Evolutionary conservation across 305 asterid species (phyloP).

Genomic region (Andrographis paniculata): DNA sequence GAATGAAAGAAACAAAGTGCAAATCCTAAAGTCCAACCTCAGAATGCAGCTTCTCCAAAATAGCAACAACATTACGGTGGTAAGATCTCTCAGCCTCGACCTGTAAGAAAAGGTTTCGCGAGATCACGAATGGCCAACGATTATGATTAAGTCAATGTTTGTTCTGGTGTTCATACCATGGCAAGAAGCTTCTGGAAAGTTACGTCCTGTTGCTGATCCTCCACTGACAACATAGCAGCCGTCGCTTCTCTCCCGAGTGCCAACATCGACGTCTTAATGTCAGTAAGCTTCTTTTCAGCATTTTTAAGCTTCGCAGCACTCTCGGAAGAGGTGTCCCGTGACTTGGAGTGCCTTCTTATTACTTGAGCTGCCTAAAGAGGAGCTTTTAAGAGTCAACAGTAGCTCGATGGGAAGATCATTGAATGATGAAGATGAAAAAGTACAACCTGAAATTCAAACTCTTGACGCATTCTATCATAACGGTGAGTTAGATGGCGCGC

Average conservation of each 20-base stretch:
- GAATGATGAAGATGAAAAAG: too few relatives aligned
- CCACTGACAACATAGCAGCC: conserved; percentile 79
- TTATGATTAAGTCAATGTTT: neutral
- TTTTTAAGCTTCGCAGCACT: conserved; percentile 56
- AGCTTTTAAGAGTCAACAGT: too few relatives aligned
- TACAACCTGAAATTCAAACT: conserved; percentile 80
- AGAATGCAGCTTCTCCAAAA: conserved; percentile 75
- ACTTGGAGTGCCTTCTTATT: conserved; percentile 73
- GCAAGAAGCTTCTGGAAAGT: conserved; percentile 69
- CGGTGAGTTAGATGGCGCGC: conserved; percentile 89
- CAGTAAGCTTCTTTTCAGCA: conserved; percentile 63
- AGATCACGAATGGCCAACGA: conserved; percentile 10
- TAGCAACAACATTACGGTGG: conserved; percentile 61
- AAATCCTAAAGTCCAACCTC: too few relatives aligned
- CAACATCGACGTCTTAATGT: conserved; percentile 70
- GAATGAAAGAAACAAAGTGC: too few relatives aligned
- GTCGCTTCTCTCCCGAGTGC: conserved; percentile 86
- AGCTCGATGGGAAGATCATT: too few relatives aligned
- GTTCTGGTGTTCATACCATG: conserved; percentile 37
- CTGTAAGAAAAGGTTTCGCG: conserved; percentile 36
- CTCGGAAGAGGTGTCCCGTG: conserved; percentile 71
- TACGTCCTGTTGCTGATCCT: conserved; percentile 74
- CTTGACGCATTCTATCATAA: conserved; percentile 79
- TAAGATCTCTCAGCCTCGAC: conserved; percentile 91
- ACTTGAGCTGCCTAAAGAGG: conserved; percentile 95